These are phyloP conservation scores for Pseudohalonectria lignicola DNA, from an alignment of 2,329 filamentous ascomycete species.

Conservation along the genomic window DNA sequence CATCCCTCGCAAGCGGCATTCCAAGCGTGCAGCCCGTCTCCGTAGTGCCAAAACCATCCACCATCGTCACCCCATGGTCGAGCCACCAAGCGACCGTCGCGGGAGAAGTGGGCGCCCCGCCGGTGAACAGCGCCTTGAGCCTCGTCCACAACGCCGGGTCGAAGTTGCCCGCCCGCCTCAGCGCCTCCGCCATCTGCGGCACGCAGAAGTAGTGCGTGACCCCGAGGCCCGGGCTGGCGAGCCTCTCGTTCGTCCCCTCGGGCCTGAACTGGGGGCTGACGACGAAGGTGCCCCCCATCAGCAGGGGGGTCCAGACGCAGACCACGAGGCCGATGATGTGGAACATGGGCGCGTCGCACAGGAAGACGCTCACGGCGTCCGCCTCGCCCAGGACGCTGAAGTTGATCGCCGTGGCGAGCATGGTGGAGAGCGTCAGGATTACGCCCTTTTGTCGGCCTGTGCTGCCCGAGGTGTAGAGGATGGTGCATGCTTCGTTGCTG, in stretches of 20 bases:
- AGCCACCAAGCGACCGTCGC: conserved; percentile 4
- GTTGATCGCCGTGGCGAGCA: conserved; percentile 4
- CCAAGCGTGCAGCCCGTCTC: conserved; percentile 4
- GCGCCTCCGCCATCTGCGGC: conserved; percentile 5
- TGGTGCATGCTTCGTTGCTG: too few relatives aligned
- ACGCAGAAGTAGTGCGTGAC: conserved; percentile 7
- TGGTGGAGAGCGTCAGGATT: conserved; percentile 1
- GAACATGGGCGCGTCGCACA: conserved; percentile 6
- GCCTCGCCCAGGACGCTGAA: conserved; percentile 1
- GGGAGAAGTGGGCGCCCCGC: conserved; percentile 5
- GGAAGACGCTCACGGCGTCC: background rate
- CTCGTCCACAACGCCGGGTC: background rate
- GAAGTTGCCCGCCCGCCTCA: conserved; percentile 2
- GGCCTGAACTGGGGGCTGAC: conserved; percentile 5
- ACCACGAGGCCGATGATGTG: conserved; percentile 5
- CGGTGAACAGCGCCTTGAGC: conserved; percentile 5
- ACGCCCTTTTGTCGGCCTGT: conserved; percentile 5
- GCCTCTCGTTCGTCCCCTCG: conserved; percentile 1
- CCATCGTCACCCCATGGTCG: conserved; percentile 4
- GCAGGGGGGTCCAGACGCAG: conserved; percentile 2
- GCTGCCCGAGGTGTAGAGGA: conserved; percentile 5
- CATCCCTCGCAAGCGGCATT: conserved; percentile 2
- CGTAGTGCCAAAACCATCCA: conserved; percentile 7
- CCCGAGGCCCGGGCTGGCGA: background rate
- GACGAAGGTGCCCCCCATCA: conserved; percentile 3